A percentile compares a stretch with the other conserved stretches of the same genome.
Conservation (phyloP, 768 basidiomycete genomes). For the Cystofilobasidium ferigula region DNA sequence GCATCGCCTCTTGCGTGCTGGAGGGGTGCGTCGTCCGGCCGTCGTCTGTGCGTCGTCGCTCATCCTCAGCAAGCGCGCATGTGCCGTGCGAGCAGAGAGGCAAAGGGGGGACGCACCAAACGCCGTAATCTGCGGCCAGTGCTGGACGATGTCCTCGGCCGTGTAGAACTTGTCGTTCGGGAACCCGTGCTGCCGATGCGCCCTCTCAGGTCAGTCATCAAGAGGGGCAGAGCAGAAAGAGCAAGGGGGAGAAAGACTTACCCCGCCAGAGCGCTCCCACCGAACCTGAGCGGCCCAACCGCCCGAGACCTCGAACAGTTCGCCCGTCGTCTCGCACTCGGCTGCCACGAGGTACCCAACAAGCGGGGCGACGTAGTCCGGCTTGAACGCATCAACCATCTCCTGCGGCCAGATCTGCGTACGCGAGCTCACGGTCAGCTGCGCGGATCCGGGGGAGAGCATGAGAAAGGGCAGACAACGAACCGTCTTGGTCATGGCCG, state of each 20-base stretch:
- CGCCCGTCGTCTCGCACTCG: slow-evolving; percentile 62
- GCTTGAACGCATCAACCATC: slow-evolving; percentile 44
- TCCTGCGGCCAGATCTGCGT: slow-evolving; percentile 35
- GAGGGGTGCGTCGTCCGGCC: slow-evolving; percentile 71
- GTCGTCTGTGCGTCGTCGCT: slow-evolving; percentile 57
- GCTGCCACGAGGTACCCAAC: slow-evolving; percentile 81
- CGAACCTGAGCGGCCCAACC: slow-evolving; percentile 87
- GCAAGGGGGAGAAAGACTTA: slow-evolving; percentile 42
- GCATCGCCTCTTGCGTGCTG: slow-evolving; percentile 61
- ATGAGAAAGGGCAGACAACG: slow-evolving; percentile 32
- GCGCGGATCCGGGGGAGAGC: neutral
- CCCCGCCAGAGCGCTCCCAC: slow-evolving; percentile 81
- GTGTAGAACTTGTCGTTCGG: slow-evolving; percentile 60
- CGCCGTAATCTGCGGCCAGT: slow-evolving; percentile 73
- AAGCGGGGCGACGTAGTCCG: slow-evolving; percentile 82
- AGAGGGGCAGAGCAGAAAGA: neutral
- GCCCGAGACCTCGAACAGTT: slow-evolving; percentile 72
- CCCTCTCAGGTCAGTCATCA: neutral
- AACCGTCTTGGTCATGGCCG: slow-evolving; percentile 72
- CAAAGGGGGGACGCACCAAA: slow-evolving; percentile 52
- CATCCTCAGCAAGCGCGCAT: slow-evolving; percentile 8
- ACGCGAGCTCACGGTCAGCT: too few relatives aligned
- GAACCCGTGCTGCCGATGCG: slow-evolving; percentile 43
- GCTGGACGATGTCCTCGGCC: slow-evolving; percentile 65
- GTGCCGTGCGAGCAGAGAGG: neutral